Base-by-base conservation (phyloP, 1,284 basidiomycete genomes). In the Cutaneotrichosporon dermatis region DNA sequence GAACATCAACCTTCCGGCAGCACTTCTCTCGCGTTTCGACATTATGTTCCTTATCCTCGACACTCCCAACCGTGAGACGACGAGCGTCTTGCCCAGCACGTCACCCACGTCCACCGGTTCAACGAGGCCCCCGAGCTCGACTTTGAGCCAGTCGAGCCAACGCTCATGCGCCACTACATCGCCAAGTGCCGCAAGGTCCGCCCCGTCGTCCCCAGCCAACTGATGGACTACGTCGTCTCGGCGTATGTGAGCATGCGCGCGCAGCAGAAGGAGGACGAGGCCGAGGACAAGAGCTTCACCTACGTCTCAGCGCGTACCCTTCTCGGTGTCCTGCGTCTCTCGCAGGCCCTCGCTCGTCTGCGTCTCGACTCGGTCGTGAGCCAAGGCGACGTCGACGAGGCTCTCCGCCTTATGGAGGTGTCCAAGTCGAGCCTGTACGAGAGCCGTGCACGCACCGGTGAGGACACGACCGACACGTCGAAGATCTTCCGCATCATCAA, bases 1-100 rank as follows among this genome's bases (percentile, higher is more conserved):
- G 76, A 99, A 99, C 76, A 99, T 99, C 83, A 99, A 99, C 76
- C 82, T 99, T 51, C 96, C 96, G 10, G 96, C 96, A 0, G 96
- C 96, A 1, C 82, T 99, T 39, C 80, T 99, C 48, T 96, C 92
- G 33, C 86, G 96, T 77, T 99, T 99, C 78, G 96, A 99, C 74
- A 82, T 99, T 55, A 81, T 99, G 63, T 99, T 98, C 83, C 83
- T 99, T 70, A 96, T 99, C 65, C 85, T 99, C 51, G 96, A 99
- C 80, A 96, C 94, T 66, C 95, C 96, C 1, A 85, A 85, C 4
- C 82, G 93, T 62, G 95, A 98, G 92, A 93, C 69, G 96, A 99
- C 72, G 94, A 99, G 77, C 83, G 92, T 51, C 84, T 99, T 11
- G 96, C 96, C 4, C 88, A 96, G 76, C 96, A 99, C 79, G 92